Evolutionary conservation across 1,139 yeast species (phyloP).

Genomic region (Lodderomyces parapsilosis): DNA sequence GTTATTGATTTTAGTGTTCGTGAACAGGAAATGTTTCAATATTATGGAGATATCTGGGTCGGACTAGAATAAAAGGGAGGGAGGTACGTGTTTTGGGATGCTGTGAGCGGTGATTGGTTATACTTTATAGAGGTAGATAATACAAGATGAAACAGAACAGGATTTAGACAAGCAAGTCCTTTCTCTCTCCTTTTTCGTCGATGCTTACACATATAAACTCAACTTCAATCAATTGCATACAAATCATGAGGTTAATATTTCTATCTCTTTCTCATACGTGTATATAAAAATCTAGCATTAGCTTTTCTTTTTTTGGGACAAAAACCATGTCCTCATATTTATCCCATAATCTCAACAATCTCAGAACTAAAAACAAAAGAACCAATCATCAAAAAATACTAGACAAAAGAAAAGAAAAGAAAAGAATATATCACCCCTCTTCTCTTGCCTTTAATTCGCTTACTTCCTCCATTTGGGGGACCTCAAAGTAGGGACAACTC

Average conservation of each 20-base stretch:
- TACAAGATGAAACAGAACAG: background rate
- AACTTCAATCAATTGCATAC: no score
- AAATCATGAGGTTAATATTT: no score
- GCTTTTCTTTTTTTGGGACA: background rate
- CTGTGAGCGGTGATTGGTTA: background rate
- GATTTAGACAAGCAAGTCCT: background rate
- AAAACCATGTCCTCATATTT: background rate
- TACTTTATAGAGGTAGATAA: slow-evolving; percentile 1
- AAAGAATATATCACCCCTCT: no score
- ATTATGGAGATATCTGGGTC: slow-evolving; percentile 38
- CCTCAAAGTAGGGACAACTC: slow-evolving; percentile 7
- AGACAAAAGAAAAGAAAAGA: no score
- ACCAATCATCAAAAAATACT: no score
- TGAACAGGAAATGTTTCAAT: slow-evolving; percentile 23
- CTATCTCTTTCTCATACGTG: background rate
- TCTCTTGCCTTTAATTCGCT: background rate
- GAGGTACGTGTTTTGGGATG: background rate
- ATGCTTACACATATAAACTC: no score
- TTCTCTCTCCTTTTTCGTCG: no score
- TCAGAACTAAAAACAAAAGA: no score
- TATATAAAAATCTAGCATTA: background rate
- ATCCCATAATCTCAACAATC: background rate
- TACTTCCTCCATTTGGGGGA: slow-evolving; percentile 1
- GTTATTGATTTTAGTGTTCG: slow-evolving; percentile 25
- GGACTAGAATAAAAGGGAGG: slow-evolving; percentile 18